phyloP scores from a whole-genome alignment of 2,329 filamentous ascomycete species.

The Aspergillus luchuensis region DNA sequence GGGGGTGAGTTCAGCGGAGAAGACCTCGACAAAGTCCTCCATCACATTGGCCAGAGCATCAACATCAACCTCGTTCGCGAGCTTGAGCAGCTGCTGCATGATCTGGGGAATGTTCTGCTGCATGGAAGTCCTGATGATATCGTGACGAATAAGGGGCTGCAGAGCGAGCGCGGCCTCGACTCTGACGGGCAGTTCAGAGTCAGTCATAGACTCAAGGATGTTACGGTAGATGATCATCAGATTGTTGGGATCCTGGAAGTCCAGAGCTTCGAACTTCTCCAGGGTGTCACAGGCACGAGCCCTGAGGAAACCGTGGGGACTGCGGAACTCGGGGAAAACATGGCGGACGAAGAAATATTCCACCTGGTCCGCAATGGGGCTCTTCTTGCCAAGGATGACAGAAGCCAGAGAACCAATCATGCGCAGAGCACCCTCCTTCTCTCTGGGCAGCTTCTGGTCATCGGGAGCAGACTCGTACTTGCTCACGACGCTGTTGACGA shows the following conservation, averaged over 20 bases:
- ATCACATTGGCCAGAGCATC: conserved; percentile 97
- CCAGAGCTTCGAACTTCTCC: conserved; percentile 95
- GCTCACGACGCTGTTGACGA: conserved; percentile 93
- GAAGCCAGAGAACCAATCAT: conserved; percentile 96
- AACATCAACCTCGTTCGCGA: conserved; percentile 97
- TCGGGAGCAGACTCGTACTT: conserved; percentile 83
- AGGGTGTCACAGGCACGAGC: conserved; percentile 95
- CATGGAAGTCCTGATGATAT: conserved; percentile 92
- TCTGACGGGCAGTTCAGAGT: conserved; percentile 86
- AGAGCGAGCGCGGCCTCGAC: conserved; percentile 92
- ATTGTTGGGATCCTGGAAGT: conserved; percentile 96
- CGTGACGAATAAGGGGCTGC: conserved; percentile 93
- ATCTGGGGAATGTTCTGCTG: conserved; percentile 97
- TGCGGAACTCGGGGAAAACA: conserved; percentile 97
- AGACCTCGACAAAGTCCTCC: conserved; percentile 99
- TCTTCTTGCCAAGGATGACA: conserved; percentile 96
- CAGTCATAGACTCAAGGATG: conserved; percentile 95
- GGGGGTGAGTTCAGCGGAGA: conserved; percentile 92
- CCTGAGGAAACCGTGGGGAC: conserved; percentile 85
- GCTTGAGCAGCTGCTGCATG: conserved; percentile 96
- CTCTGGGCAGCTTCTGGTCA: conserved; percentile 87
- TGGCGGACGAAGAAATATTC: conserved; percentile 98
- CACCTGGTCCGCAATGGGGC: conserved; percentile 93
- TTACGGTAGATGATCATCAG: conserved; percentile 94
- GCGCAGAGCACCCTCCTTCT: conserved; percentile 92